Percentiles rank a stretch among this genome's conserved stretches.
These are phyloP conservation scores for Stephania yunnanensis DNA, from an alignment of 164 flowering plant genomes.

Conservation along the genomic window DNA sequence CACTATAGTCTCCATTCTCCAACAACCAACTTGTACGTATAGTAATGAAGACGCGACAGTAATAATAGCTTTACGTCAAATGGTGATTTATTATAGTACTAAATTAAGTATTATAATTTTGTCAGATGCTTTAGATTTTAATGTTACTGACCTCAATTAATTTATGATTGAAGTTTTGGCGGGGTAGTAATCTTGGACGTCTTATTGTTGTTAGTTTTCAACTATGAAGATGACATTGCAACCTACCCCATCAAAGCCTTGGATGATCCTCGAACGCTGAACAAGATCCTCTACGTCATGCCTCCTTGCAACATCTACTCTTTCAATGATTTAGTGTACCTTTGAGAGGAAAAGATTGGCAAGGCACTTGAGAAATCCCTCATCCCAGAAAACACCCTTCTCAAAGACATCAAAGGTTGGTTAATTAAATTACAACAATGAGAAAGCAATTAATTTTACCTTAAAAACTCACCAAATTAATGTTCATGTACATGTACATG, in stretches of 20 bases:
- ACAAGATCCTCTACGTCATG: slow-evolving; percentile 51
- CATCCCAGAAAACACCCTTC: slow-evolving; percentile 50
- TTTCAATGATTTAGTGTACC: slow-evolving; percentile 49
- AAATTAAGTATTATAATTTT: no score
- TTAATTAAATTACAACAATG: background rate
- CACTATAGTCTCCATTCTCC: slow-evolving; percentile 36
- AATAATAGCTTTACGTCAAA: no score
- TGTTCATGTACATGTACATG: no score
- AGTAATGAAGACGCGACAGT: background rate
- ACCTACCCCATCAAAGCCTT: slow-evolving; percentile 55
- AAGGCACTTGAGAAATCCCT: slow-evolving; percentile 49
- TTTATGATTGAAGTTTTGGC: no score
- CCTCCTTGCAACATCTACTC: slow-evolving; percentile 48
- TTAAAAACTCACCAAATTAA: no score
- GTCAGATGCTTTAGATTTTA: background rate
- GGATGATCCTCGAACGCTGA: slow-evolving; percentile 66
- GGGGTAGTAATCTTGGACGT: no score
- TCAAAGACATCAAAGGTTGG: slow-evolving; percentile 56
- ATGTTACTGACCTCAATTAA: background rate
- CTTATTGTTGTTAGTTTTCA: slow-evolving; percentile 20
- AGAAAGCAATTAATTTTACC: no score
- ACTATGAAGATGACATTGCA: slow-evolving; percentile 55
- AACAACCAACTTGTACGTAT: slow-evolving; percentile 40
- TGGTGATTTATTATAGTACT: no score
- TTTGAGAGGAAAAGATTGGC: slow-evolving; percentile 75